Evolutionary conservation across 2,329 filamentous ascomycete genomes (phyloP), one percentile per base, ranked within the genome.

Genomic region (Westerdykella aurantiaca): DNA sequence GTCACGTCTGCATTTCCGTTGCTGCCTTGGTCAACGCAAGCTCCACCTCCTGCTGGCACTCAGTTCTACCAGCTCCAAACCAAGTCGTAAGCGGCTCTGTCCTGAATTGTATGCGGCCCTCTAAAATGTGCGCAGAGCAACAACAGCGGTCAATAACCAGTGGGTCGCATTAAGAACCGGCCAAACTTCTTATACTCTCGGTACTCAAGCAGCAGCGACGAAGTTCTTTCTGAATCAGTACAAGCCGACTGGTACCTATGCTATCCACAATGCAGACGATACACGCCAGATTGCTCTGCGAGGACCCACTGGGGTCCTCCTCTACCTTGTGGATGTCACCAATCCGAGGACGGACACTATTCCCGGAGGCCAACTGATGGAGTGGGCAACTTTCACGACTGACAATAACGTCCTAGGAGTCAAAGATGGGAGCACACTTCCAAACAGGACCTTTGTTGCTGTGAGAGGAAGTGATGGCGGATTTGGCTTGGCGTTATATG

Each of bases 311-410:
- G 53, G 57, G 12, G 39, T 46, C 9, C 48, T 64, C 13, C 45
- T 62, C 11, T 56, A 59, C 31, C 22, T 58, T 21, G 46, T 59
- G 13, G 59, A 61, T 39, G 50, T 55, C 5, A 53, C 52, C 9
- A 60, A 51, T 23, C 58, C 59, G 11, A 49, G 39, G 16, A 42
- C 38, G 2, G 44, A 35, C 14, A 53, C 11, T 11, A 60, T 64
- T 41, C 57, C 57, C 5, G 44, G 41, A 12, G 57, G 60, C 13
- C 50, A 55, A 39, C 34, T 56, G 41, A 59, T 60, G 49, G 59
- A 64, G 39, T 61, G 59, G 58, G 55, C 50, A 13, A 59, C 57
- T 1, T 64, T 64, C 42, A 60, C 58, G 1, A 52, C 51, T 39
- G 55, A 62, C 22, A 52, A 49, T 31, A 55, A 56, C 18, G 48